A percentile compares a stretch with the other conserved stretches of the same genome.
phyloP scores from a whole-genome alignment of 1,139 yeast species.

The Lodderomyces pseudojiufengensis region DNA sequence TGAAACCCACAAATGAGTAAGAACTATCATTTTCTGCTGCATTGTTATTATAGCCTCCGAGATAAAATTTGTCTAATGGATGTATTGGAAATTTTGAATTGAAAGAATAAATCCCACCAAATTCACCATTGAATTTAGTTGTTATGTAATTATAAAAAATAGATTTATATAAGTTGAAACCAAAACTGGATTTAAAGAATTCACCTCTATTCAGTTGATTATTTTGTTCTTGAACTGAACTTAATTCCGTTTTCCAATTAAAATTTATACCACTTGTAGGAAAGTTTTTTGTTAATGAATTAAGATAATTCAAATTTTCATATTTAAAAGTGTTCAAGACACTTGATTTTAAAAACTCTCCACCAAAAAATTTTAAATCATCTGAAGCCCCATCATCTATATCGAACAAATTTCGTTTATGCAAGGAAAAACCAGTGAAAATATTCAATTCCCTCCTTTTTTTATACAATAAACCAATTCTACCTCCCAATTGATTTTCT shows the following conservation, averaged over 20 bases:
- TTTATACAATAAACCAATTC: conserved; percentile 40
- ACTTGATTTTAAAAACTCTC: conserved; percentile 36
- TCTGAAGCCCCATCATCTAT: conserved; percentile 40
- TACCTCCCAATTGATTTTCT: conserved; percentile 35
- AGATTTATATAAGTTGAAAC: conserved; percentile 35
- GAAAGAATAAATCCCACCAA: conserved; percentile 36
- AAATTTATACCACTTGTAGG: conserved; percentile 27
- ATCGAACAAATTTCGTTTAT: conserved; percentile 41
- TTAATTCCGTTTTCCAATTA: conserved; percentile 25
- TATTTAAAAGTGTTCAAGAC: conserved; percentile 26
- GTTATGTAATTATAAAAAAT: conserved; percentile 36
- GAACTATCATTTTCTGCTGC: too few species aligned
- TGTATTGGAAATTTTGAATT: conserved; percentile 31
- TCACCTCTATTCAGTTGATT: conserved; percentile 19
- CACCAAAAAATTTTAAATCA: conserved; percentile 27
- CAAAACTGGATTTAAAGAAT: conserved; percentile 27
- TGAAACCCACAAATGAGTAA: conserved; percentile 35
- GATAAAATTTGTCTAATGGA: conserved; percentile 46
- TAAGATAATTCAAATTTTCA: conserved; percentile 21
- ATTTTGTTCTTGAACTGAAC: conserved; percentile 32
- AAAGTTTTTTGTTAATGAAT: conserved; percentile 27
- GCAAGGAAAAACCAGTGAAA: conserved; percentile 39
- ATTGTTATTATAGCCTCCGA: conserved; percentile 34
- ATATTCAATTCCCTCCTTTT: conserved; percentile 17
- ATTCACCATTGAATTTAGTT: conserved; percentile 28